A percentile compares a stretch with the other conserved stretches of the same genome.
Evolutionary conservation across 2,329 filamentous ascomycete genomes (phyloP).

Genomic region (Diaporthe destruens): DNA sequence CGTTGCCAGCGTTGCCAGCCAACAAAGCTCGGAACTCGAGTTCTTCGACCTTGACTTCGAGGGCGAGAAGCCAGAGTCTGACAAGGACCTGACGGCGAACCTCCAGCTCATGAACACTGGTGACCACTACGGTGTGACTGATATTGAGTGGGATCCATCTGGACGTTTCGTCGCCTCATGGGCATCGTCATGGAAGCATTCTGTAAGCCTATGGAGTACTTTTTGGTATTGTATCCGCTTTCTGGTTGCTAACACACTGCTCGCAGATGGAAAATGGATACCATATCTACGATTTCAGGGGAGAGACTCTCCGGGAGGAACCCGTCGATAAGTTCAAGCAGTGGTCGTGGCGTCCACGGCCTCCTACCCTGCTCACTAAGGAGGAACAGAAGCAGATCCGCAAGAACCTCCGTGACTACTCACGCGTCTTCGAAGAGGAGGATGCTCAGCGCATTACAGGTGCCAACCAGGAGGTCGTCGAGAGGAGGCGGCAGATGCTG

Average conservation of each 20-base stretch:
- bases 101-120: conserved; percentile 92
- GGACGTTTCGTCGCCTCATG: conserved; percentile 94
- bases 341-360: conserved; percentile 92
- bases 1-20: conserved; percentile 90
- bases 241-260: conserved; percentile 34
- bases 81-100: conserved; percentile 95
- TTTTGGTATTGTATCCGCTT: conserved; percentile 32
- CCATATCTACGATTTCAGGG: conserved; percentile 97
- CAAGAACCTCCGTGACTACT: conserved; percentile 98
- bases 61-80: conserved; percentile 91
- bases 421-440: conserved; percentile 92
- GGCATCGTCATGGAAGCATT: conserved; percentile 95
- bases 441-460: conserved; percentile 94
- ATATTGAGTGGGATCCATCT: conserved; percentile 98
- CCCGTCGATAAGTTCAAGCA: conserved; percentile 98
- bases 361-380: conserved; percentile 89
- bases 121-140: conserved; percentile 97
- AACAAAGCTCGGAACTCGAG: conserved; percentile 94
- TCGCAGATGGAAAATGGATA: conserved; percentile 97
- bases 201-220: conserved; percentile 71
- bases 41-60: conserved; percentile 99
- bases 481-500: conserved; percentile 83
- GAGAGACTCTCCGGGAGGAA: conserved; percentile 89
- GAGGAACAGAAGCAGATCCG: conserved; percentile 98
- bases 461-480: conserved; percentile 93